A percentile compares a stretch with the other conserved stretches of the same genome.
Evolutionary conservation across 2,329 filamentous ascomycete species (phyloP).

Genomic region (Penicillium concentricum): DNA sequence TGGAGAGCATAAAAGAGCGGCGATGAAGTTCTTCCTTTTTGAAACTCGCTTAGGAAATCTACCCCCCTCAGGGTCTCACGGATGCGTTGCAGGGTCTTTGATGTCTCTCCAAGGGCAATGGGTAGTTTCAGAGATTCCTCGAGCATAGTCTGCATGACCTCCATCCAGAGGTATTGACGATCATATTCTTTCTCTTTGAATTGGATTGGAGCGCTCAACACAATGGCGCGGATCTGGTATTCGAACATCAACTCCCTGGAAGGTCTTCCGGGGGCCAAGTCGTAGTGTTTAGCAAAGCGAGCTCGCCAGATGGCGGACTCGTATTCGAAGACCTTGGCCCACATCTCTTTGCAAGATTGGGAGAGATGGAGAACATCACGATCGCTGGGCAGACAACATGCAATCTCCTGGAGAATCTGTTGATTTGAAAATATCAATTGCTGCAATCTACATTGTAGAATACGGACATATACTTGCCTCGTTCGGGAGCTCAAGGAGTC

Average conservation of each 20-base stretch:
- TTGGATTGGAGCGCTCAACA: slow-evolving; percentile 30
- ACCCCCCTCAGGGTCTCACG: slow-evolving; percentile 15
- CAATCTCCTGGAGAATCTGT: slow-evolving; percentile 36
- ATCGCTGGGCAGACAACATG: slow-evolving; percentile 29
- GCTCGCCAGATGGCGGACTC: slow-evolving; percentile 36
- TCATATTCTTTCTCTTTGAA: slow-evolving; percentile 27
- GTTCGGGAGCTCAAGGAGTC: slow-evolving; percentile 15
- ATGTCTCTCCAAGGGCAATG: not conserved
- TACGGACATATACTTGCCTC: slow-evolving; percentile 12
- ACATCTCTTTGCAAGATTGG: slow-evolving; percentile 26
- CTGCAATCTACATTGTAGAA: not conserved
- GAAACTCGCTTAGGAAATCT: slow-evolving; percentile 27
- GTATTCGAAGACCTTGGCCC: slow-evolving; percentile 23
- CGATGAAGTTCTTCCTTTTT: slow-evolving; percentile 17
- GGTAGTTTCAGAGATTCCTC: slow-evolving; percentile 20
- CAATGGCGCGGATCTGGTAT: slow-evolving; percentile 37
- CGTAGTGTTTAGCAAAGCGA: slow-evolving; percentile 36
- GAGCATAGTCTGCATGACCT: slow-evolving; percentile 32
- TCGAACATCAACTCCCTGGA: slow-evolving; percentile 31
- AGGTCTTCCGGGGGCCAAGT: slow-evolving; percentile 23
- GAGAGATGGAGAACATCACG: slow-evolving; percentile 33
- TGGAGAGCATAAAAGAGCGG: slow-evolving; percentile 31
- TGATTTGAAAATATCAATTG: not conserved
- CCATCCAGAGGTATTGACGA: slow-evolving; percentile 31
- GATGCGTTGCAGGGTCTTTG: slow-evolving; percentile 27